Conservation (phyloP, 352 stramenopile genomes). For the Phytophthora cryptogea region DNA sequence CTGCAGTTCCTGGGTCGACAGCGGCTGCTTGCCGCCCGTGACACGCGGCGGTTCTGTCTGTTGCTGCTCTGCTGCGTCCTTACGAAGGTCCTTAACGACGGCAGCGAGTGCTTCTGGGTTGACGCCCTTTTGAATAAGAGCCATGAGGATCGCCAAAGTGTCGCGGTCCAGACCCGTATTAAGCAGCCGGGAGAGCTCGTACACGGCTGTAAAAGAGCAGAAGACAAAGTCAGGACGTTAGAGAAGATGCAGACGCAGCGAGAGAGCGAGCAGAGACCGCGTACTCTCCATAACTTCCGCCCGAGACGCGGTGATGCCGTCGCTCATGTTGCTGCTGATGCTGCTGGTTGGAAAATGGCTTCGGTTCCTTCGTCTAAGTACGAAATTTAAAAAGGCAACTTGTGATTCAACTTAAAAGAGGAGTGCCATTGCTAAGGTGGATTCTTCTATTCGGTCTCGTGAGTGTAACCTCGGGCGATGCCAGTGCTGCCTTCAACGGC, state of each 20-base stretch:
- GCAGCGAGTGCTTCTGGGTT: slow-evolving; percentile 89
- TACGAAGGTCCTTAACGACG: slow-evolving; percentile 90
- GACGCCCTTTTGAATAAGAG: slow-evolving; percentile 88
- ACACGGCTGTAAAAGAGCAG: slow-evolving; percentile 57
- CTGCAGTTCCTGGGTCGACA: slow-evolving; percentile 56
- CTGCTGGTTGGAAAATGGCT: background rate
- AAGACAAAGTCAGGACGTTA: background rate
- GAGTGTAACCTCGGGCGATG: slow-evolving; percentile 78
- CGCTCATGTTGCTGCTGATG: slow-evolving; percentile 34
- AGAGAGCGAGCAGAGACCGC: background rate
- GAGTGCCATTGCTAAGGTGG: slow-evolving; percentile 2
- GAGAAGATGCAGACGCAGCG: background rate
- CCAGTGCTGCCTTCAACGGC: slow-evolving; percentile 73
- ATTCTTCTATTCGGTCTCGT: slow-evolving; percentile 49
- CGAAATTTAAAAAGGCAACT: slow-evolving; percentile 1
- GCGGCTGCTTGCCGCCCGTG: slow-evolving; percentile 55
- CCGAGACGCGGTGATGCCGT: slow-evolving; percentile 50
- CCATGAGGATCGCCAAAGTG: slow-evolving; percentile 87
- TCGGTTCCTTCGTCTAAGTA: background rate
- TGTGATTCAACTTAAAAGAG: slow-evolving; percentile 5
- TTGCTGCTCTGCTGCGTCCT: slow-evolving; percentile 50
- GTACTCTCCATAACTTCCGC: slow-evolving; percentile 66
- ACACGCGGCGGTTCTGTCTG: slow-evolving; percentile 27
- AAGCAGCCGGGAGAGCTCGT: slow-evolving; percentile 90
- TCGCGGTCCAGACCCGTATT: slow-evolving; percentile 91